Conservation (phyloP, 331 rosid genomes). For the Saraca asoca region DNA sequence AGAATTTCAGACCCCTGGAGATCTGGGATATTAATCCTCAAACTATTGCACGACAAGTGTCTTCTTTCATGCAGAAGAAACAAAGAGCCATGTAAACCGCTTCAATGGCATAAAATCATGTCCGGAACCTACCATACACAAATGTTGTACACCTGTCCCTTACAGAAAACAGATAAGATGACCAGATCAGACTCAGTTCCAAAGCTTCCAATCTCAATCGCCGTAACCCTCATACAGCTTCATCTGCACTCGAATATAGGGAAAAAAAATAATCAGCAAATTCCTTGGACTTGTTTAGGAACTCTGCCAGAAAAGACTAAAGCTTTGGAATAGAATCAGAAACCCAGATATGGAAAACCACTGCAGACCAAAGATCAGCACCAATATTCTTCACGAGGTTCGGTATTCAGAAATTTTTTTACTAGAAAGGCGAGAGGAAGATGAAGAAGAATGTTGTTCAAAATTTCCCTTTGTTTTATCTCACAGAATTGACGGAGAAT, state of each 20-base stretch:
- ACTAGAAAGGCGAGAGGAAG: constrained; percentile 6
- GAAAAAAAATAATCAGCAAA: constrained; percentile 17
- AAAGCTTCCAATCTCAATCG: constrained; percentile 14
- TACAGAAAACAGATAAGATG: not conserved
- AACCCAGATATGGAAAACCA: constrained; percentile 3
- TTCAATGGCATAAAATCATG: constrained; percentile 20
- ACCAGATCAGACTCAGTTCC: constrained; percentile 6
- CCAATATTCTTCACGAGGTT: constrained; percentile 19
- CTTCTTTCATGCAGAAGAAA: not conserved
- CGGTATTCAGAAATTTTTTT: constrained; percentile 26
- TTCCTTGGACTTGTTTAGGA: not conserved
- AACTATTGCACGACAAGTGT: not conserved
- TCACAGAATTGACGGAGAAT: constrained; percentile 3
- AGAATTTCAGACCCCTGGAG: constrained; percentile 27
- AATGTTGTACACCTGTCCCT: not conserved
- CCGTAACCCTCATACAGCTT: constrained; percentile 2
- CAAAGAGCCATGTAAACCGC: constrained; percentile 13
- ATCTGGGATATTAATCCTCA: constrained; percentile 16
- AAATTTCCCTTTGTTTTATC: constrained; percentile 9
- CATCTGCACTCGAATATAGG: not conserved
- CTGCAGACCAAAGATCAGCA: constrained; percentile 15
- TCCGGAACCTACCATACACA: constrained; percentile 11
- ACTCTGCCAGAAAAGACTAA: constrained; percentile 13
- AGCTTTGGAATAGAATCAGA: constrained; percentile 17
- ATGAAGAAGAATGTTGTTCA: constrained; percentile 28